These are phyloP conservation scores for Cytospora schulzeri DNA, from an alignment of 2,329 filamentous ascomycete species.

Conservation along the genomic window DNA sequence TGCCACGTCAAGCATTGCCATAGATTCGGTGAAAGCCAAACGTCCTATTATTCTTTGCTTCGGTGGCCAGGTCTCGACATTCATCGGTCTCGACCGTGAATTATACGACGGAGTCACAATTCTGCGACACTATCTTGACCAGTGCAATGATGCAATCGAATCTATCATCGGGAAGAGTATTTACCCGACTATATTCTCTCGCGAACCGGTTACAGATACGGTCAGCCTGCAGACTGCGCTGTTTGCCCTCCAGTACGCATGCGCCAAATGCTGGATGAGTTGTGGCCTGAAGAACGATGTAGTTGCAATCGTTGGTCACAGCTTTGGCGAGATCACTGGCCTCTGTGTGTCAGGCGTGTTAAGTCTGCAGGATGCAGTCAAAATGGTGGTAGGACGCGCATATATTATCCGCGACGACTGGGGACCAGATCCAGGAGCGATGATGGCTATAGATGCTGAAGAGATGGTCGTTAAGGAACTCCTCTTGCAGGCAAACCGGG, in stretches of 20 bases:
- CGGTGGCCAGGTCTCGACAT: constrained; percentile 35
- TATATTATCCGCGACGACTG: constrained; percentile 37
- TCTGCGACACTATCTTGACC: constrained; percentile 34
- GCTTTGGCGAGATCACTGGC: constrained; percentile 46
- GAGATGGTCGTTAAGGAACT: not conserved
- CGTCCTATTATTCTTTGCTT: constrained; percentile 15
- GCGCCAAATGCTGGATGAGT: constrained; percentile 41
- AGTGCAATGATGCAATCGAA: constrained; percentile 40
- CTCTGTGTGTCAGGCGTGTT: constrained; percentile 40
- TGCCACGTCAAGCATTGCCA: not conserved
- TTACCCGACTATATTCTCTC: constrained; percentile 5
- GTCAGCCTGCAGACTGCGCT: constrained; percentile 42
- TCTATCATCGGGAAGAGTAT: constrained; percentile 37
- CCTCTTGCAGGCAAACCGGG: not conserved
- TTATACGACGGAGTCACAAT: constrained; percentile 35
- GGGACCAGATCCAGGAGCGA: constrained; percentile 41
- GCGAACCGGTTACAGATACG: constrained; percentile 28
- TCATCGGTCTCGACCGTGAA: constrained; percentile 35
- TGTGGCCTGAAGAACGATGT: constrained; percentile 33
- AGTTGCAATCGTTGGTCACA: constrained; percentile 42
- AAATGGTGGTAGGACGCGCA: constrained; percentile 36
- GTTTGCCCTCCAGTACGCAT: constrained; percentile 44
- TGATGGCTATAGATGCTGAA: constrained; percentile 39
- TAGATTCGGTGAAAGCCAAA: not conserved
- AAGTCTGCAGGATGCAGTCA: constrained; percentile 36